phyloP scores from a whole-genome alignment of 1,284 basidiomycete genomes.

The Cutaneotrichosporon cavernicola region DNA sequence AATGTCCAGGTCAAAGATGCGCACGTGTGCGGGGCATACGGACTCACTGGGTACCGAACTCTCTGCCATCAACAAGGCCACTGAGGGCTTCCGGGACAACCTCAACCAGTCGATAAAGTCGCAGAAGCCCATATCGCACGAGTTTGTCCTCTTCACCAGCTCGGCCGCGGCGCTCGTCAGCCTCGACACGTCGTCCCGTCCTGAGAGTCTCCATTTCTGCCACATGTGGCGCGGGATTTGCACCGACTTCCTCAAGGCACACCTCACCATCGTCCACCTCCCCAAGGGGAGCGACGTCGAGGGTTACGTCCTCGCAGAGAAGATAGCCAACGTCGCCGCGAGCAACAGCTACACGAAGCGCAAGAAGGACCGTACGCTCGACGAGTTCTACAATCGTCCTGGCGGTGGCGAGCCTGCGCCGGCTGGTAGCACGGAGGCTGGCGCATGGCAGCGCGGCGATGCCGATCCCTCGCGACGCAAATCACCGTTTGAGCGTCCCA shows the following conservation, averaged over 20 bases:
- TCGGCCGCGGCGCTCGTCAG: constrained; percentile 50
- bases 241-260: constrained; percentile 41
- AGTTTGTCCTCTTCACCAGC: constrained; percentile 49
- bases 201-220: constrained; percentile 45
- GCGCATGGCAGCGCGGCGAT: constrained; percentile 50
- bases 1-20: constrained; percentile 45
- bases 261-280: constrained; percentile 49
- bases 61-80: constrained; percentile 48
- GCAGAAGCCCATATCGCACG: constrained; percentile 40
- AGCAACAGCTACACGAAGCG: constrained; percentile 46
- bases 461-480: constrained; percentile 45
- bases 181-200: constrained; percentile 48
- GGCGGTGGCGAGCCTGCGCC: constrained; percentile 42
- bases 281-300: constrained; percentile 44
- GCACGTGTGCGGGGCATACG: constrained; percentile 39
- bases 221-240: constrained; percentile 46
- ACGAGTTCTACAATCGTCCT: constrained; percentile 37
- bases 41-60: constrained; percentile 50
- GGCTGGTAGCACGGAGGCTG: constrained; percentile 38
- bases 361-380: constrained; percentile 40
- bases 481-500: constrained; percentile 38
- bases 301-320: constrained; percentile 47
- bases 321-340: constrained; percentile 49
- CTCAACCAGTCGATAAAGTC: constrained; percentile 41
- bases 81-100: constrained; percentile 47